Conservation (phyloP, 1,139 yeast genomes). For the Suhomyces chickasaworum region DNA sequence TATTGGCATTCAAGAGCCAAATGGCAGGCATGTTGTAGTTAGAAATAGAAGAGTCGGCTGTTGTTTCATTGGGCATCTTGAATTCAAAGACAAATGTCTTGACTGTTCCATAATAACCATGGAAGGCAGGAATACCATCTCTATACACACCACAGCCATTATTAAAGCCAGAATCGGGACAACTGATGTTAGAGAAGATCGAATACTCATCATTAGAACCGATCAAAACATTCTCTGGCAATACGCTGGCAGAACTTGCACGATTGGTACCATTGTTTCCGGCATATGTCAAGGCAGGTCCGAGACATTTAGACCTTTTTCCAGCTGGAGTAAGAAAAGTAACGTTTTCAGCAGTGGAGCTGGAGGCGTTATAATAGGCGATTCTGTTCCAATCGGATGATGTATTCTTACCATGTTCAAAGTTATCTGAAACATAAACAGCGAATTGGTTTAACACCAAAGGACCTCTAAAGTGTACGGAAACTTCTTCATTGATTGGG, state of each 20-base stretch:
- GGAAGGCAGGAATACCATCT: constrained; percentile 83
- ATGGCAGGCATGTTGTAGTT: constrained; percentile 91
- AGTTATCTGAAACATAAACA: constrained; percentile 33
- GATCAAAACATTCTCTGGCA: constrained; percentile 60
- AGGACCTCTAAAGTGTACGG: constrained; percentile 96
- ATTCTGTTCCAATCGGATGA: constrained; percentile 71
- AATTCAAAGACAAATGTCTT: constrained; percentile 91
- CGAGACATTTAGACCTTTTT: constrained; percentile 75
- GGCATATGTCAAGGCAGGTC: constrained; percentile 83
- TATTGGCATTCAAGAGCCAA: constrained; percentile 92
- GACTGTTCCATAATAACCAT: constrained; percentile 78
- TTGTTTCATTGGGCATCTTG: constrained; percentile 76
- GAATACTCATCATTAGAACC: constrained; percentile 74
- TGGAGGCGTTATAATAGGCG: constrained; percentile 62
- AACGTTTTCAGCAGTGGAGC: constrained; percentile 60
- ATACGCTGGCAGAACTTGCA: constrained; percentile 62
- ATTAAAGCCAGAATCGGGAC: constrained; percentile 50
- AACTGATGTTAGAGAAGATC: constrained; percentile 70
- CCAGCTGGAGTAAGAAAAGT: constrained; percentile 85
- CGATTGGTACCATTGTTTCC: constrained; percentile 69
- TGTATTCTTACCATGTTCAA: constrained; percentile 31
- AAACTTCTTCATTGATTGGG: constrained; percentile 85
- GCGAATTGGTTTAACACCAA: constrained; percentile 77
- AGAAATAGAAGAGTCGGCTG: constrained; percentile 41
- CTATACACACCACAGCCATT: constrained; percentile 88